Evolutionary conservation across 495 filamentous ascomycete genomes (phyloP).

Genomic region (Poronia punctata): DNA sequence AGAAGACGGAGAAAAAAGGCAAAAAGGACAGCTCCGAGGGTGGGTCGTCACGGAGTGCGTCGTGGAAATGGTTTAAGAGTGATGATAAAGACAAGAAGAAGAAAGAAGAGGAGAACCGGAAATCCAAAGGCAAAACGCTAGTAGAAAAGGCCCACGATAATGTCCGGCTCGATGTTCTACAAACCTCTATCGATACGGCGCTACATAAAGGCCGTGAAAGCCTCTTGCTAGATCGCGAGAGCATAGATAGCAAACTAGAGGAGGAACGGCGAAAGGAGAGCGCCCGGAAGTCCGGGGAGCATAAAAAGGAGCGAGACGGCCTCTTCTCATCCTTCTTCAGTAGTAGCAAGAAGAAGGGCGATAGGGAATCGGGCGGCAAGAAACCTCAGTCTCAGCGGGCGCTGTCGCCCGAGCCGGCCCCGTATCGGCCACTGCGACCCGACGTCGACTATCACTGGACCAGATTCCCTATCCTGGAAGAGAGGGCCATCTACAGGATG

Average conservation of each 20-base stretch:
- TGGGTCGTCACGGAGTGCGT: conserved; percentile 30
- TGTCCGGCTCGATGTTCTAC: conserved; percentile 72
- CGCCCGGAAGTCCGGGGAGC: conserved; percentile 63
- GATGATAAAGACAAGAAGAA: conserved; percentile 55
- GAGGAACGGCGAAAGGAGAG: conserved; percentile 83
- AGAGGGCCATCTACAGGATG: conserved; percentile 96
- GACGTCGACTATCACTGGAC: conserved; percentile 96
- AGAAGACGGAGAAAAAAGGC: conserved; percentile 61
- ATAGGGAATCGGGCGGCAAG: conserved; percentile 56
- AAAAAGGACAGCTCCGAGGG: conserved; percentile 51
- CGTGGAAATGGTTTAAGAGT: conserved; percentile 43
- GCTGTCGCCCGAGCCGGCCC: conserved; percentile 73
- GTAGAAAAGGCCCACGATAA: conserved; percentile 61
- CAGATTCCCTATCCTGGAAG: conserved; percentile 89
- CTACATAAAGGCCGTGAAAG: conserved; percentile 69
- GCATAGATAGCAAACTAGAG: conserved; percentile 60
- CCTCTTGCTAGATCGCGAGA: conserved; percentile 70
- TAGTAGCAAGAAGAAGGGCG: conserved; percentile 73
- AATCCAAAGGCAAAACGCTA: conserved; percentile 45
- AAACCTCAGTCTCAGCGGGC: conserved; percentile 67
- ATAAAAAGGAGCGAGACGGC: conserved; percentile 82
- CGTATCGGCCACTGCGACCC: conserved; percentile 59
- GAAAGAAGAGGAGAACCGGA: conserved; percentile 48
- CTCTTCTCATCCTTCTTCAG: conserved; percentile 88
- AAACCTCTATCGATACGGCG: conserved; percentile 65